phyloP scores from a whole-genome alignment of 2,329 filamentous ascomycete species.

The Verticillium zaregamsianum region DNA sequence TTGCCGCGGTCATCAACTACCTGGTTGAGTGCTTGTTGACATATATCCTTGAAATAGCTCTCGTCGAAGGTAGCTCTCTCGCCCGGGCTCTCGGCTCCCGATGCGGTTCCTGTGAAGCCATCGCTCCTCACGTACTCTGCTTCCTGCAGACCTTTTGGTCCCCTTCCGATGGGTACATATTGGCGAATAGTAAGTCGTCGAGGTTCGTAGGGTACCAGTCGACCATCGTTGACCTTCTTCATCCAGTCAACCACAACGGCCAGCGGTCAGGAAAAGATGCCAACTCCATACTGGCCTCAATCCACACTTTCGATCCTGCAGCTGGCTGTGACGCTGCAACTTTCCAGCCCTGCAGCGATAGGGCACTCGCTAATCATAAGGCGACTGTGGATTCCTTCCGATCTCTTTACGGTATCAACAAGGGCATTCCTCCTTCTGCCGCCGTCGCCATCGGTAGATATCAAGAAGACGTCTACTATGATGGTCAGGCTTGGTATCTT shows the following conservation, averaged over 20 bases:
- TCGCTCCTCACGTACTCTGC: constrained; percentile 69
- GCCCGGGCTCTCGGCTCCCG: constrained; percentile 57
- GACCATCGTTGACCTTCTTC: not conserved
- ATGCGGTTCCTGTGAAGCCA: constrained; percentile 55
- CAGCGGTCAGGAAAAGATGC: constrained; percentile 66
- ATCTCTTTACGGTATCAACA: constrained; percentile 64
- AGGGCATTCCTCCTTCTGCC: constrained; percentile 52
- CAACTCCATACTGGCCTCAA: constrained; percentile 64
- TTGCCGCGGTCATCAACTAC: constrained; percentile 15
- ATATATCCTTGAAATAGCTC: constrained; percentile 28
- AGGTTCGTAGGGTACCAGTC: not conserved
- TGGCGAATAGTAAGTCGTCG: constrained; percentile 56
- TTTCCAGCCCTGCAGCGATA: constrained; percentile 73
- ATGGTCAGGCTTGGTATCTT: constrained; percentile 80
- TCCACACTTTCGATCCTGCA: constrained; percentile 65
- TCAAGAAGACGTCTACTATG: constrained; percentile 68
- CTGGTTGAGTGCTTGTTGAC: not conserved
- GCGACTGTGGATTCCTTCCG: constrained; percentile 72
- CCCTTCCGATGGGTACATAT: constrained; percentile 49
- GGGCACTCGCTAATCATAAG: constrained; percentile 72
- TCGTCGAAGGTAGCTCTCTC: constrained; percentile 63
- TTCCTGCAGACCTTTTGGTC: constrained; percentile 74
- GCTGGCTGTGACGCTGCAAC: constrained; percentile 64
- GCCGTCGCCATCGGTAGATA: constrained; percentile 65
- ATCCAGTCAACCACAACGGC: constrained; percentile 50